Base-by-base conservation (phyloP, 2,329 filamentous ascomycete genomes). In the Diaporthe citrichinensis region DNA sequence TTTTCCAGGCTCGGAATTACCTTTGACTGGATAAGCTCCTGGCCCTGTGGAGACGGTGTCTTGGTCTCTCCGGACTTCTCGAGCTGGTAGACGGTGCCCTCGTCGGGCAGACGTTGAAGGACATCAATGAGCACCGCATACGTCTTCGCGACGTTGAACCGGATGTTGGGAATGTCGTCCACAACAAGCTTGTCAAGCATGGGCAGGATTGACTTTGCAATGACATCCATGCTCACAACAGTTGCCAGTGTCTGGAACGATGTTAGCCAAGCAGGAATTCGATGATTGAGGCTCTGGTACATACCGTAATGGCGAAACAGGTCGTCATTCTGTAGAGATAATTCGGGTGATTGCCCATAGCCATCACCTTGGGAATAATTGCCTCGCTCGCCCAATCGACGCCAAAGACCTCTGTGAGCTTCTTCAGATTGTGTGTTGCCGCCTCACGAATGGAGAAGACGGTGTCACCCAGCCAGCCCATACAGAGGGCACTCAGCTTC, bases 241-340 rank as follows among this genome's bases (percentile, higher is more conserved):
- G 94, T 94, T 41, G 97, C 94, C 78, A 99, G 92, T 34, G 96
- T 99, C 97, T 99, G 79, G 67, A 2, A 51, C 28, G 57, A 76
- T 53, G 28, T 28, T 44, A 74, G 76, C 41, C 31, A n/a, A 14
- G 57, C 36, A 39, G 36, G 15, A 78, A 77, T 79, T 86, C 80
- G 83, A 72, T 73, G 61, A 58, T n/a, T n/a, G 31, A 10, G 49
- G 46, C 12, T 61, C 8, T 9, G 20, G 25, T 10, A 90, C 94
- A 89, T 90, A 99, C 97, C 80, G 95, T 96, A 79, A 99, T 97
- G 77, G 97, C 97, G 84, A 99, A 99, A 87, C 96, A 98, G n/a
- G 97, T 99, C 14, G 97, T 99, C 97, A 99, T 99, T 84, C 97
- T 92, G 90, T 99, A 99, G 72, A 99, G 93, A 84, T 99, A 99